Evolutionary conservation across 2,329 filamentous ascomycete species (phyloP), one percentile per base, ranked within the genome.

Genomic region (Pseudofabraea citricarpa): DNA sequence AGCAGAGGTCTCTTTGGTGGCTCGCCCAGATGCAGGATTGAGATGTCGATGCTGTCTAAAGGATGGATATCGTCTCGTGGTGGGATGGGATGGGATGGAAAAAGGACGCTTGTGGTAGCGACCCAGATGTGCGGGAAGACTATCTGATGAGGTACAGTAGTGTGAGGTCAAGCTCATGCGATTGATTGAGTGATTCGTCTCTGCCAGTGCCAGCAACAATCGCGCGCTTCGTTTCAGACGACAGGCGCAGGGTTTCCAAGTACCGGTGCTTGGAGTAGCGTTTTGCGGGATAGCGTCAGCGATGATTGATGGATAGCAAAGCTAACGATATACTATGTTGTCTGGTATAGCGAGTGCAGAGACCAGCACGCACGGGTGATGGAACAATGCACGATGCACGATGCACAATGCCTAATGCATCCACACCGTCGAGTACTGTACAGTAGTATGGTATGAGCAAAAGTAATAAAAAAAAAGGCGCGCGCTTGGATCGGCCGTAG

Each of bases 51-150:
- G n/a, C n/a, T 8, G 29, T 15, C 9, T 32, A 32, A 15, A 32
- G 10, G 29, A 32, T 18, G 15, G 5, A 3, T 8, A 32, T n/a
- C 9, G 29, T 3, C 29, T 15, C 29, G 29, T 32, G 24, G 8
- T 13, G 24, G 8, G 8, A 7, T 15, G n/a, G 15, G 29, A 32
- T 32, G 29, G 5, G 29, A 32, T 32, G 29, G 29, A 13, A 27
- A 27, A 32, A 9, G 9, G 15, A 24, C 13, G 35, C 19, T 21
- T 13, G 5, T n/a, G 21, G 19, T 53, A 44, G 42, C 51, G 52
- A 57, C 48, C 55, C 52, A 56, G 41, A 49, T 36, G 43, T 24
- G 41, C 41, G 55, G 56, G 48, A 53, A 42, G 48, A 40, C 52
- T 53, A 50, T 37, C 19, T 24, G 35, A 43, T 27, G 52, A 49